These are phyloP conservation scores for Tubosaeta sp. DNA, from an alignment of 768 basidiomycete species.

Conservation along the genomic window DNA sequence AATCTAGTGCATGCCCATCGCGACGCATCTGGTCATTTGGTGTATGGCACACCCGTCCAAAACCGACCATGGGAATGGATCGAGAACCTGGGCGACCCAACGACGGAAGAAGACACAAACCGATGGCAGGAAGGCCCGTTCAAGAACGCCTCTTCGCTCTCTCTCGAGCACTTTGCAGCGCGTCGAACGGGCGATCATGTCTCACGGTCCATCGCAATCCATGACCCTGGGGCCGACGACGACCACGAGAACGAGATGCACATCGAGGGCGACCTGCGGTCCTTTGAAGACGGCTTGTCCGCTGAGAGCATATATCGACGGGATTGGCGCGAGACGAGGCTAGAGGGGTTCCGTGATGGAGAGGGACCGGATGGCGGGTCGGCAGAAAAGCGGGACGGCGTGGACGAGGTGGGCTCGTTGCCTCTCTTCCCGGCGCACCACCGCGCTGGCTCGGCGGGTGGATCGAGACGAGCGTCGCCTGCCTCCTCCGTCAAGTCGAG, in stretches of 20 bases:
- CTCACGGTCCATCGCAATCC: conserved; percentile 2
- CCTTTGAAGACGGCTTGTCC: conserved; percentile 62
- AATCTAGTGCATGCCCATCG: conserved; percentile 57
- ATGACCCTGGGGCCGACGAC: conserved; percentile 14
- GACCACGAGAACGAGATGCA: conserved; percentile 14
- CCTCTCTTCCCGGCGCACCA: conserved; percentile 21
- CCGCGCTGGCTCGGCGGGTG: conserved; percentile 11
- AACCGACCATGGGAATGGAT: conserved; percentile 88
- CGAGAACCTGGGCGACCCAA: conserved; percentile 59
- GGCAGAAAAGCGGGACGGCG: conserved; percentile 20
- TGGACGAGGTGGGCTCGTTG: conserved; percentile 28
- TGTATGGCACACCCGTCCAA: conserved; percentile 50
- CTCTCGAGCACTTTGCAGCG: conserved; percentile 68
- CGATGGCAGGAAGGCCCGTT: conserved; percentile 42
- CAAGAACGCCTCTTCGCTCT: conserved; percentile 66
- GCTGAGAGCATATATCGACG: conserved; percentile 63
- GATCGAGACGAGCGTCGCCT: conserved; percentile 41
- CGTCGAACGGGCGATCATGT: conserved; percentile 59
- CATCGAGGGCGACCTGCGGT: conserved; percentile 44
- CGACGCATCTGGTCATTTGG: conserved; percentile 48
- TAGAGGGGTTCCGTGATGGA: conserved; percentile 23
- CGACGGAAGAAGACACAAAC: conserved; percentile 39
- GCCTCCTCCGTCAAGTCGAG: conserved; percentile 48
- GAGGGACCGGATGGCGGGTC: conserved; percentile 8
- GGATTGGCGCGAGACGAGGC: conserved; percentile 74